Evolutionary conservation across 2,329 filamentous ascomycete genomes (phyloP).

Genomic region (Chaetoscypha palmicola): DNA sequence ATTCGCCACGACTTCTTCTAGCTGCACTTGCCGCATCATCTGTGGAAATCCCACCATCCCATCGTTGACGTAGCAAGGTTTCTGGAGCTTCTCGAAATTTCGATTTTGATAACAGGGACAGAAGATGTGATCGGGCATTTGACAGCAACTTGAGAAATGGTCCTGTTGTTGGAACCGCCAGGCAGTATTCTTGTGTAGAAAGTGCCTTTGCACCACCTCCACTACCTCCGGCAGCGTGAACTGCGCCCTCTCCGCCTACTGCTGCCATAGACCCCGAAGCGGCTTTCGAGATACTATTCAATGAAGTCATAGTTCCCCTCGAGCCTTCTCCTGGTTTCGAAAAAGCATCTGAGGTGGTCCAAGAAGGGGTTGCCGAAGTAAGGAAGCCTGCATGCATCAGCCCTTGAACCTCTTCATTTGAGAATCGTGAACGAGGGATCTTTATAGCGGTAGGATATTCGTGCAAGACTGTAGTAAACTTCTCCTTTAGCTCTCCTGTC

Average conservation of each 20-base stretch:
- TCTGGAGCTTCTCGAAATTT: conserved; percentile 58
- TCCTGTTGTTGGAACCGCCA: conserved; percentile 62
- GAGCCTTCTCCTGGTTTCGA: conserved; percentile 35
- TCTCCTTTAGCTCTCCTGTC: conserved; percentile 38
- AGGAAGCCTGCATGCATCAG: conserved; percentile 63
- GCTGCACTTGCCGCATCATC: conserved; percentile 39
- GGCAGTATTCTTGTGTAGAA: conserved; percentile 35
- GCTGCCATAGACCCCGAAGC: conserved; percentile 63
- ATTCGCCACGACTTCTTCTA: conserved; percentile 49
- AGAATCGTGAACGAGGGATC: conserved; percentile 36
- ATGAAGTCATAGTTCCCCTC: conserved; percentile 46
- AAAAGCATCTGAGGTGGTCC: conserved; percentile 35
- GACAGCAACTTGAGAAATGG: conserved; percentile 59
- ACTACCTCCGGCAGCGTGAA: conserved; percentile 55
- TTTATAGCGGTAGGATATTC: conserved; percentile 42
- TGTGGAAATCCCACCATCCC: conserved; percentile 57
- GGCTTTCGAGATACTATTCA: conserved; percentile 56
- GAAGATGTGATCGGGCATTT: conserved; percentile 54
- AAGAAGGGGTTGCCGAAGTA: conserved; percentile 40
- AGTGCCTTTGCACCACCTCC: conserved; percentile 27
- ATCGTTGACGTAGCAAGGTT: conserved; percentile 55
- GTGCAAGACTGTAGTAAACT: conserved; percentile 46
- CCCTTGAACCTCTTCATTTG: conserved; percentile 42
- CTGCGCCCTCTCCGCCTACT: conserved; percentile 59
- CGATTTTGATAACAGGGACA: conserved; percentile 50